phyloP scores from a whole-genome alignment of 2,329 filamentous ascomycete genomes.

The Emmonsiellopsis sp. region DNA sequence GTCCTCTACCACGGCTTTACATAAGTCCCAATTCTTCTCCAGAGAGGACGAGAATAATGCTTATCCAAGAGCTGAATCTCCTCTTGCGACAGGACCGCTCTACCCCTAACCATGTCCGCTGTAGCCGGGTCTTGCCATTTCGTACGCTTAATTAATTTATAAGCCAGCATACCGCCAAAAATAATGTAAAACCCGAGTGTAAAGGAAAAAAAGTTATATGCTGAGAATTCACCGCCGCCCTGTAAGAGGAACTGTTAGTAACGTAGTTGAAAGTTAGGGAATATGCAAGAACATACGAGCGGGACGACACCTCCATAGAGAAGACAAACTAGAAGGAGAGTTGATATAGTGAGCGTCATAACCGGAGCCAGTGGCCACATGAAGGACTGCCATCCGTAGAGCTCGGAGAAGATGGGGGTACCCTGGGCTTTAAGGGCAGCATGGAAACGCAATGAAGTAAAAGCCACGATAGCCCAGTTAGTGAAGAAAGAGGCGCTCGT shows the following conservation, averaged over 20 bases:
- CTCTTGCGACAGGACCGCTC: background rate
- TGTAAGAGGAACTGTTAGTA: background rate
- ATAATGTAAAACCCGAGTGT: background rate
- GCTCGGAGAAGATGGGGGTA: background rate
- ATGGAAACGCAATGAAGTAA: background rate
- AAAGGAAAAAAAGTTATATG: background rate
- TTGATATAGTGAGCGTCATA: background rate
- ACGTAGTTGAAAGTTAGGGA: background rate
- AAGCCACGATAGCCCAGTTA: background rate
- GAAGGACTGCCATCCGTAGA: background rate
- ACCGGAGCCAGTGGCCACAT: background rate
- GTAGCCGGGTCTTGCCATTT: background rate
- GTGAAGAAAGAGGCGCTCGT: background rate
- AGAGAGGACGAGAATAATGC: background rate
- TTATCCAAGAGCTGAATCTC: background rate
- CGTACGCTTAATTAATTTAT: background rate
- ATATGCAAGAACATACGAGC: background rate
- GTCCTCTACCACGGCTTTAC: background rate
- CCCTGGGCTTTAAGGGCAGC: background rate
- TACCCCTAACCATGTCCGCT: background rate
- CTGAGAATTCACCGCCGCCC: background rate
- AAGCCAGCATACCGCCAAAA: background rate
- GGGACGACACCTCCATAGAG: background rate
- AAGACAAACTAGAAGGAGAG: background rate
- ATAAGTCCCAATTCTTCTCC: background rate